Base-by-base conservation (phyloP, 2,329 filamentous ascomycete species). In the Hymenoscyphus fructigenus region DNA sequence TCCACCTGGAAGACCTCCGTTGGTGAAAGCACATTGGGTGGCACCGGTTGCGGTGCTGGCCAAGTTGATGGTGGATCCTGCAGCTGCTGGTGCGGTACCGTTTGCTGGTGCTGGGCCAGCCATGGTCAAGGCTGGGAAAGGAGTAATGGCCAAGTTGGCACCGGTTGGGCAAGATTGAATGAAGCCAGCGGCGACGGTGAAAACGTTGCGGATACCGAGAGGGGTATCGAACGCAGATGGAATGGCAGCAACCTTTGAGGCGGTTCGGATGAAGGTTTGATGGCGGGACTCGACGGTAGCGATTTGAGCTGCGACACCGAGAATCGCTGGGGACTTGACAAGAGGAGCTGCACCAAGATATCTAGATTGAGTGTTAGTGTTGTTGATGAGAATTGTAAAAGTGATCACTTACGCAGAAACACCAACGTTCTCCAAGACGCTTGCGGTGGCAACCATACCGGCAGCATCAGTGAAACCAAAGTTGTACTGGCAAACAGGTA, bases 261-360 rank as follows among this genome's bases (percentile, higher is more conserved):
- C 86, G 65, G 82, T 79, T 68, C 90, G 87, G 77, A 92, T 86
- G 77, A 90, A 88, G 67, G 88, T 88, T 78, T 91, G 88, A 78
- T 93, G 90, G 65, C 90, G 84, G 32, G 89, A 83, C 79, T 93
- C 90, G 66, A 91, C 84, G 28, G 89, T 90, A 56, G 91, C 83
- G 75, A 93, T 92, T 60, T 85, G 85, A 10, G 83, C 90, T 2
- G 90, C 90, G 23, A 86, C 85, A 66, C 83, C 81, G 60, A 93
- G 85, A 67, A 91, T 84, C 59, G 80, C 81, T 59, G 82, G 79
- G 63, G 83, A 81, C 57, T 84, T 81, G 67, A 92, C 77, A 36
- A 91, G 81, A 4, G 88, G 86, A 15, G 88, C 89, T 29, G 88
- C 90, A 65, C 89, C 90, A 15, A 92, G 85, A 78, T 85, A 84